These are phyloP conservation scores for Oidium heveae DNA, from an alignment of 2,329 filamentous ascomycete genomes.

Conservation along the genomic window DNA sequence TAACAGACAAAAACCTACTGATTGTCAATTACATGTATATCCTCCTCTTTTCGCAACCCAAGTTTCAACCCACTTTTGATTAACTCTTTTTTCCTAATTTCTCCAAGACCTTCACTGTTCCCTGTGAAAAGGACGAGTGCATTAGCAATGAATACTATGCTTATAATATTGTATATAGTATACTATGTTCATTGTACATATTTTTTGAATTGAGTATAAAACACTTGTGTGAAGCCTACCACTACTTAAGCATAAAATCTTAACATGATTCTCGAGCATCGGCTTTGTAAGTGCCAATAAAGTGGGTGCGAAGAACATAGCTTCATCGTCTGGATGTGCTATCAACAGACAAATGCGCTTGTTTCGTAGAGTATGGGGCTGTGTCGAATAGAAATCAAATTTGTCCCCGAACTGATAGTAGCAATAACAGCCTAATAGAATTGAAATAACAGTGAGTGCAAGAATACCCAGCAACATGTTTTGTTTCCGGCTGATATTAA, in stretches of 20 bases:
- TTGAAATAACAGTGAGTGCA: too few relatives aligned
- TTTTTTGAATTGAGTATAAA: too few relatives aligned
- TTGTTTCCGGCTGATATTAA: too few relatives aligned
- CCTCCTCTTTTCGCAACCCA: constrained; percentile 47
- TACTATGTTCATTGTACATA: too few relatives aligned
- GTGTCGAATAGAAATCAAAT: constrained; percentile 12
- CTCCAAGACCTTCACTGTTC: constrained; percentile 67
- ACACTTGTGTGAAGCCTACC: constrained; percentile 21
- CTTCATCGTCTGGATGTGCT: constrained; percentile 93
- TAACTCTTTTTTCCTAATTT: constrained; percentile 61
- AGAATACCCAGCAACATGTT: too few relatives aligned
- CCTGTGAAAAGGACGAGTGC: constrained; percentile 23
- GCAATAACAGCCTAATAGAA: too few relatives aligned
- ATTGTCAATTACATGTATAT: constrained; percentile 69
- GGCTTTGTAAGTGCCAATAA: constrained; percentile 63
- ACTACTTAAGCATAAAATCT: constrained; percentile 78
- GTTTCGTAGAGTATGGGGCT: constrained; percentile 43
- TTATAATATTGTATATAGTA: too few relatives aligned
- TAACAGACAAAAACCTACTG: constrained; percentile 21
- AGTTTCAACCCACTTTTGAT: constrained; percentile 54
- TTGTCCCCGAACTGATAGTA: too few relatives aligned
- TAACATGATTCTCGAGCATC: constrained; percentile 65
- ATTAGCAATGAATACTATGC: too few relatives aligned
- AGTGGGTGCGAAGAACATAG: constrained; percentile 95
- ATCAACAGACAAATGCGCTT: constrained; percentile 84